Conservation (phyloP, 805 yeast species). For the Torulaspora maleeae region DNA sequence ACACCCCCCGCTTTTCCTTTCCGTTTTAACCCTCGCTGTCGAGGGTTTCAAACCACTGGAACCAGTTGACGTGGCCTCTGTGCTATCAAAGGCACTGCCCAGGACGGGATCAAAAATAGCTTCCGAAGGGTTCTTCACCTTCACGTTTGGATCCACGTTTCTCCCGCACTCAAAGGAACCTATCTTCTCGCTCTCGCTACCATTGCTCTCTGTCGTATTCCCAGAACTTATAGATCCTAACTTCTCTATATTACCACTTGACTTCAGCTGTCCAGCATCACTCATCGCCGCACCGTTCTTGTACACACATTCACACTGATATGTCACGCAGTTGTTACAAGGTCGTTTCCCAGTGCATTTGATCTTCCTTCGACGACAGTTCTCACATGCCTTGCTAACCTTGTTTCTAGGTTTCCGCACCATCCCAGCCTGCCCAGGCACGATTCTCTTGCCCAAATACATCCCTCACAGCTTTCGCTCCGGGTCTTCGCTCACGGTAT, state of each 20-base stretch:
- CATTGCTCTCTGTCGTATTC: background rate
- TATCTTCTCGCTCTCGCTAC: background rate
- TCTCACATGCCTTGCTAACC: conserved; percentile 31
- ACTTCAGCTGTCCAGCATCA: background rate
- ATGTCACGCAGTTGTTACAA: conserved; percentile 32
- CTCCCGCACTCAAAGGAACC: background rate
- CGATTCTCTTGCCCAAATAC: background rate
- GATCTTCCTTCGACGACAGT: conserved; percentile 34
- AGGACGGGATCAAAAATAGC: conserved; percentile 5
- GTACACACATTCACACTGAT: conserved; percentile 30
- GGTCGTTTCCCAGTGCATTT: conserved; percentile 35
- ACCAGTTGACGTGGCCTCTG: background rate
- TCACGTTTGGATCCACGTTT: background rate
- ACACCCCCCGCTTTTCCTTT: background rate
- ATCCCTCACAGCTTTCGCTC: background rate
- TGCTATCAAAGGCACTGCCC: conserved; percentile 4
- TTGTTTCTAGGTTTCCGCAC: conserved; percentile 17
- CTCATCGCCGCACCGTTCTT: background rate
- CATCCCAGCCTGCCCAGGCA: conserved; percentile 2
- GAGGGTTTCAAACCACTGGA: background rate
- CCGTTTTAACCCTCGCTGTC: background rate
- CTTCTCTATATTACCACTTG: background rate
- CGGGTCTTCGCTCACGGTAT: background rate
- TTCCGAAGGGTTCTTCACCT: conserved; percentile 1
- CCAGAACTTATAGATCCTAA: background rate